Conservation (phyloP, 2,329 filamentous ascomycete species). For the Trichoderma lentiforme region DNA sequence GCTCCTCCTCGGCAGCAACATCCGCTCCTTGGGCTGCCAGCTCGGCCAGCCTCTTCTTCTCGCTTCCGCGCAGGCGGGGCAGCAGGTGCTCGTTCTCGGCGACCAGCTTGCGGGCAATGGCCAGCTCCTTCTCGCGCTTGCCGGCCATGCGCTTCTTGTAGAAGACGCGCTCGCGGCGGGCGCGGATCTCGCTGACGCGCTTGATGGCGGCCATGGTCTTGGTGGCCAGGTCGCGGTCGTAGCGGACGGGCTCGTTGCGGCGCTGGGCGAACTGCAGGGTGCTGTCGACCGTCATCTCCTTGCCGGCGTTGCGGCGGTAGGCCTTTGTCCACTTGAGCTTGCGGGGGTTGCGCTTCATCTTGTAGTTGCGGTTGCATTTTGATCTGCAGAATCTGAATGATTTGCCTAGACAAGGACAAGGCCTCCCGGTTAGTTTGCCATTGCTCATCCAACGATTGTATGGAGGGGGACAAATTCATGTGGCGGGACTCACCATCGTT, state of each 20-base stretch:
- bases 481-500: conserved; percentile 40
- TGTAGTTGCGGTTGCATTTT: conserved; percentile 71
- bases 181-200: conserved; percentile 80
- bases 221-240: conserved; percentile 86
- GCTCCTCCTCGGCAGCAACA: conserved; percentile 42
- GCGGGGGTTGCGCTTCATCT: conserved; percentile 97
- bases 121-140: conserved; percentile 78
- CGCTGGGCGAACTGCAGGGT: conserved; percentile 89
- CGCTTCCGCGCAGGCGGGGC: conserved; percentile 64
- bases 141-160: conserved; percentile 92
- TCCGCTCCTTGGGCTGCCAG: conserved; percentile 48
- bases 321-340: conserved; percentile 98
- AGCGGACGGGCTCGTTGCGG: conserved; percentile 91
- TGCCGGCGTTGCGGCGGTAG: conserved; percentile 76
- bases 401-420: conserved; percentile 33
- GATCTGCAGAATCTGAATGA: conserved; percentile 58
- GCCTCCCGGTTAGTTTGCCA: not conserved
- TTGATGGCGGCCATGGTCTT: conserved; percentile 92
- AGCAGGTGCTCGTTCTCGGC: conserved; percentile 90
- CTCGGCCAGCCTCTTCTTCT: conserved; percentile 57
- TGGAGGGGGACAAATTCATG: not conserved
- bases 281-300: conserved; percentile 87
- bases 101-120: conserved; percentile 80
- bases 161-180: conserved; percentile 81
- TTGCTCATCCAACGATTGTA: not conserved